These are phyloP conservation scores for Cordyceps cicadae DNA, from an alignment of 2,329 filamentous ascomycete species.

Conservation along the genomic window DNA sequence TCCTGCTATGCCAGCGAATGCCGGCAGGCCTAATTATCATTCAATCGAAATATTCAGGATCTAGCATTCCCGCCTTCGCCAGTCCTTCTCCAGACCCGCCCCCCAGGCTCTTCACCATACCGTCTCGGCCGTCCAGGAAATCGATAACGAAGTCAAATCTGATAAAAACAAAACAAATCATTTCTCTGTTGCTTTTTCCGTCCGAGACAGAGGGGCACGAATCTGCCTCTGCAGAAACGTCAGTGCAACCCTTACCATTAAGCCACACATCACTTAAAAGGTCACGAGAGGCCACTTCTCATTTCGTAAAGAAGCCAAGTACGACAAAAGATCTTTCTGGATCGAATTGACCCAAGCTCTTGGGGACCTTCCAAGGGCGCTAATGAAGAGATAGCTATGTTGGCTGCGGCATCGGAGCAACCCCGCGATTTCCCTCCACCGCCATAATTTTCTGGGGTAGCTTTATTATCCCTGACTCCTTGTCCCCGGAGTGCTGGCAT, in stretches of 20 bases:
- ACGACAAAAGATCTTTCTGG: not conserved
- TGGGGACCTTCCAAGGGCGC: not conserved
- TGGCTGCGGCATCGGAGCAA: conserved; percentile 1
- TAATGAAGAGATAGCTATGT: not conserved
- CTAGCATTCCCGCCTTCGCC: too few species aligned
- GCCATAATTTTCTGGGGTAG: not conserved
- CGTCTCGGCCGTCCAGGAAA: too few species aligned
- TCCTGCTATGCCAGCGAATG: too few species aligned
- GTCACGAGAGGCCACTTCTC: not conserved
- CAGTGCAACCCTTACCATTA: not conserved
- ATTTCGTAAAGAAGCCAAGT: not conserved
- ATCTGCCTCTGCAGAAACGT: too few species aligned
- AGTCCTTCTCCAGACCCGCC: too few species aligned
- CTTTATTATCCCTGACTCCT: not conserved
- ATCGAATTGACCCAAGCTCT: not conserved
- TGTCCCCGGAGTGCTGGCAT: not conserved
- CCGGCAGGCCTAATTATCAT: too few species aligned
- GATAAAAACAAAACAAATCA: too few species aligned
- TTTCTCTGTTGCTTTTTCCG: too few species aligned
- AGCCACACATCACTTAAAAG: not conserved
- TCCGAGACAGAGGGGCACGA: too few species aligned
- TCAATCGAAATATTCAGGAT: too few species aligned
- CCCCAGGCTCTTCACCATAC: too few species aligned
- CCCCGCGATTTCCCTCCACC: not conserved
- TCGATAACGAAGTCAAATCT: too few species aligned